These are phyloP conservation scores for Pseudocercospora vitis DNA, from an alignment of 2,329 filamentous ascomycete genomes.

Conservation along the genomic window DNA sequence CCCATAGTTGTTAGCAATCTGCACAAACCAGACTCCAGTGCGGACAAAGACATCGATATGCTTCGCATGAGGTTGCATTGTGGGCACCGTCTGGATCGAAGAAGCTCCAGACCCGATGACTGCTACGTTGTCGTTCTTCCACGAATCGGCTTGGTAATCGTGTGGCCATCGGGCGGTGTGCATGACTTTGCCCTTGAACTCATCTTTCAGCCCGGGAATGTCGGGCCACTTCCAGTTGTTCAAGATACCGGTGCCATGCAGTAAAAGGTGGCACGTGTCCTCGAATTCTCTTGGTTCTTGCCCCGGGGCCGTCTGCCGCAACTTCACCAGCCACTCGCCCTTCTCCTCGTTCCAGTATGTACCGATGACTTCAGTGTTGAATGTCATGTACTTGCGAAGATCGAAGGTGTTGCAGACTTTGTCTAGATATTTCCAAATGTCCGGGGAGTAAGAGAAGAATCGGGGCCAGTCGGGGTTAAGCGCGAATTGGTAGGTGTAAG, in stretches of 20 bases:
- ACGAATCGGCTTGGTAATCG: slow-evolving; percentile 47
- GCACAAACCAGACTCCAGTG: slow-evolving; percentile 44
- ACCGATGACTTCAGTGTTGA: slow-evolving; percentile 50
- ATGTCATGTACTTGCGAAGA: slow-evolving; percentile 54
- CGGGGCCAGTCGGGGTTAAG: slow-evolving; percentile 49
- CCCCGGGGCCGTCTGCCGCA: slow-evolving; percentile 43
- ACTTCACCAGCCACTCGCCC: slow-evolving; percentile 53
- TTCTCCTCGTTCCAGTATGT: slow-evolving; percentile 52
- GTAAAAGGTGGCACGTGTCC: slow-evolving; percentile 46
- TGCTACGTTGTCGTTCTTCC: slow-evolving; percentile 45
- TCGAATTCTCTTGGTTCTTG: slow-evolving; percentile 42
- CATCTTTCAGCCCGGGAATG: slow-evolving; percentile 45
- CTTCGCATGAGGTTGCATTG: slow-evolving; percentile 49
- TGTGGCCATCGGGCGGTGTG: slow-evolving; percentile 51
- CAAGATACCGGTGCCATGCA: slow-evolving; percentile 48
- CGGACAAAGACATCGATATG: slow-evolving; percentile 51
- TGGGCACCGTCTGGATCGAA: slow-evolving; percentile 49
- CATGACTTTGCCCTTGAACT: slow-evolving; percentile 46
- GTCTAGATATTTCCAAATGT: slow-evolving; percentile 52
- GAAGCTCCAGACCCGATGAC: slow-evolving; percentile 49
- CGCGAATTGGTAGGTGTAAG: slow-evolving; percentile 22
- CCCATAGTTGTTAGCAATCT: slow-evolving; percentile 50
- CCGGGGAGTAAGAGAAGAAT: slow-evolving; percentile 48
- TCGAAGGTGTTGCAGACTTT: slow-evolving; percentile 52
- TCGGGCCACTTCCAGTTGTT: slow-evolving; percentile 34